Percentiles rank a stretch among this genome's conserved stretches.
phyloP scores from a whole-genome alignment of 345 rosid genomes.

The Moricandia arvensis region DNA sequence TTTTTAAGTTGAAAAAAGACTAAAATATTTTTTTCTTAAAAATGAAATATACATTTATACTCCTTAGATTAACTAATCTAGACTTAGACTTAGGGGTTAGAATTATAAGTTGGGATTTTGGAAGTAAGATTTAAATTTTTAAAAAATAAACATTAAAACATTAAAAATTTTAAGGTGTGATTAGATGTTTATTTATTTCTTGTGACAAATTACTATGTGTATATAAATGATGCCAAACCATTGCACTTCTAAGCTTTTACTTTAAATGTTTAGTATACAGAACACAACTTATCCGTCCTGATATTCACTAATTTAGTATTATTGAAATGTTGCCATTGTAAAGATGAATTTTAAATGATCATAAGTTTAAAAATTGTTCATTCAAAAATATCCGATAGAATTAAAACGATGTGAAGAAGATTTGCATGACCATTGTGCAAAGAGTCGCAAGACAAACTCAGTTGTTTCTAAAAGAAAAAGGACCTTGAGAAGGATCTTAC shows the following conservation, averaged over 20 bases:
- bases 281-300: background rate
- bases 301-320: background rate
- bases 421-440: background rate
- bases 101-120: too few relatives aligned
- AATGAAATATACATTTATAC: background rate
- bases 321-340: background rate
- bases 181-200: background rate
- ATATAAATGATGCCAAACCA: slow-evolving; percentile 27
- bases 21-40: too few relatives aligned
- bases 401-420: background rate
- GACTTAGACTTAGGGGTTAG: too few relatives aligned
- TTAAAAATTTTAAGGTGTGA: too few relatives aligned
- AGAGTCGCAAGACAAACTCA: background rate
- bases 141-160: too few relatives aligned
- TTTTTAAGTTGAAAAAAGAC: too few relatives aligned
- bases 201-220: slow-evolving; percentile 18
- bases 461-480: too few relatives aligned
- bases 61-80: too few relatives aligned
- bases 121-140: too few relatives aligned
- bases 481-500: too few relatives aligned
- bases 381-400: background rate
- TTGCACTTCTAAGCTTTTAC: slow-evolving; percentile 1
- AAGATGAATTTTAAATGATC: background rate
- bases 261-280: background rate
- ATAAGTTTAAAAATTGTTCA: background rate